phyloP scores from a whole-genome alignment of 2,329 filamentous ascomycete species.

The Trichoderma sp. region DNA sequence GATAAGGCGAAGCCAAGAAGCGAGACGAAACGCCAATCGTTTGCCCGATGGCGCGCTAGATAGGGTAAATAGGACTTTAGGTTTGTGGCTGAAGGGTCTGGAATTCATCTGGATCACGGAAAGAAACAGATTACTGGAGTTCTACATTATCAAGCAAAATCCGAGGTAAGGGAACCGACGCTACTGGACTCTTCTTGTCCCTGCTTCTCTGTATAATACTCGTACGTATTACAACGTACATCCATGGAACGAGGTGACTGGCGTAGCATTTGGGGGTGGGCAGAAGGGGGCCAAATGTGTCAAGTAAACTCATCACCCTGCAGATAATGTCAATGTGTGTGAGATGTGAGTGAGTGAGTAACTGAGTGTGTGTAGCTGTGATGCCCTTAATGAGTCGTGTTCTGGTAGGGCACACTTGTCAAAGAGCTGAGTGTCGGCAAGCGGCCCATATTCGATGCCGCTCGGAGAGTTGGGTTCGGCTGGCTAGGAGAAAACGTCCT shows the following conservation, averaged over 20 bases:
- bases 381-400: background rate
- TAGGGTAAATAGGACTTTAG: background rate
- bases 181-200: background rate
- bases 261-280: background rate
- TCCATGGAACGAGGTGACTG: background rate
- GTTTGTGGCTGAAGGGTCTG: conserved; percentile 4
- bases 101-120: background rate
- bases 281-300: conserved; percentile 9
- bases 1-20: background rate
- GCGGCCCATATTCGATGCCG: background rate
- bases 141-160: background rate
- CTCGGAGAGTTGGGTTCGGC: background rate
- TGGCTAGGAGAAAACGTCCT: background rate
- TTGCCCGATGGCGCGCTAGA: conserved; percentile 3
- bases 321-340: background rate
- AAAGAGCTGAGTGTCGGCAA: background rate
- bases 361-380: background rate
- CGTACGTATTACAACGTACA: background rate
- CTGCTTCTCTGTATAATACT: background rate
- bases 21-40: background rate
- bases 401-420: background rate
- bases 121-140: background rate
- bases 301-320: background rate
- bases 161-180: background rate
- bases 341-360: background rate